Conservation (phyloP, 179 eudicot species). For the Drosera spatulata region DNA sequence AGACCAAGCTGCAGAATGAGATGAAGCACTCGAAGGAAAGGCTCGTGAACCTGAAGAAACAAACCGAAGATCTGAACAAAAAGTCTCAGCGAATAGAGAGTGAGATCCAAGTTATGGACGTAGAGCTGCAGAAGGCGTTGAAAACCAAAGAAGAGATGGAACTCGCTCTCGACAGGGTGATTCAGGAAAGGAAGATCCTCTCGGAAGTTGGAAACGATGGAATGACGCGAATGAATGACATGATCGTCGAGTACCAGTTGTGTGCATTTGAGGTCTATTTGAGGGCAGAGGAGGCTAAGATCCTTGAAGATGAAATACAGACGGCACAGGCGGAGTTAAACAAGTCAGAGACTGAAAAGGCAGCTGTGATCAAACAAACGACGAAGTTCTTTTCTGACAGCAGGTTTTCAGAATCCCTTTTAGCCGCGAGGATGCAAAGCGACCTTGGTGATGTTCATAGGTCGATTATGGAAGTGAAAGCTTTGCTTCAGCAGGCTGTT, state of each 20-base stretch:
- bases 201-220: slow-evolving; percentile 51
- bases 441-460: slow-evolving; percentile 39
- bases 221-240: slow-evolving; percentile 28
- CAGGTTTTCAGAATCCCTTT: slow-evolving; percentile 15
- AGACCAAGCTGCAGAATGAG: slow-evolving; percentile 55
- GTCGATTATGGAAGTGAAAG: slow-evolving; percentile 37
- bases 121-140: slow-evolving; percentile 32
- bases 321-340: slow-evolving; percentile 16
- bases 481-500: slow-evolving; percentile 16
- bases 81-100: slow-evolving; percentile 28
- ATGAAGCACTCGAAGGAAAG: slow-evolving; percentile 48
- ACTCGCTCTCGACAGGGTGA: slow-evolving; percentile 26
- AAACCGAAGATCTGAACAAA: slow-evolving; percentile 33
- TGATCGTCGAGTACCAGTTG: slow-evolving; percentile 48
- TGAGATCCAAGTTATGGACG: slow-evolving; percentile 15
- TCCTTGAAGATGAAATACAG: slow-evolving; percentile 49
- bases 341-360: slow-evolving; percentile 31
- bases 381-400: slow-evolving; percentile 19
- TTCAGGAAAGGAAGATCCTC: slow-evolving; percentile 45
- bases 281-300: slow-evolving; percentile 44
- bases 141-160: slow-evolving; percentile 33
- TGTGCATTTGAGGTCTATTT: slow-evolving; percentile 36
- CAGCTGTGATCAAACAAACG: slow-evolving; percentile 24
- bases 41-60: slow-evolving; percentile 36
- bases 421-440: slow-evolving; percentile 34